Percentiles rank a stretch among this genome's conserved stretches.
Evolutionary conservation across 352 stramenopile genomes (phyloP).

Genomic region (Phytophthora vignae): DNA sequence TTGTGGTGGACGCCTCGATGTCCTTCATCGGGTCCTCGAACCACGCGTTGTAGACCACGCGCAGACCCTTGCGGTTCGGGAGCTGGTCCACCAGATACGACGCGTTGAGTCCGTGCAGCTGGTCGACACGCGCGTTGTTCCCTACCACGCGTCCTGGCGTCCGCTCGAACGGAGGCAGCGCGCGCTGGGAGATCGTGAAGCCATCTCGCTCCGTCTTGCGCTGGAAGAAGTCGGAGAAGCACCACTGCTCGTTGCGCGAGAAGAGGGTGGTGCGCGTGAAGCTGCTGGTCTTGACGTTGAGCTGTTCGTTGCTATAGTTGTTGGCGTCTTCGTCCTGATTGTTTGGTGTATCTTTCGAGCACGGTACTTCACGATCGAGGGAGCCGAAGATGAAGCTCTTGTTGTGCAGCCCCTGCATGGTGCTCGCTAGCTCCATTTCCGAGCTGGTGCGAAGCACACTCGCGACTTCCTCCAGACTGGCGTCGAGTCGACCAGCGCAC

Average conservation of each 20-base stretch:
- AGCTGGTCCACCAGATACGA: slow-evolving; percentile 47
- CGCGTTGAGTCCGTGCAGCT: slow-evolving; percentile 47
- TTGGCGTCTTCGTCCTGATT: slow-evolving; percentile 6
- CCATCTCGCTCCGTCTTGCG: slow-evolving; percentile 31
- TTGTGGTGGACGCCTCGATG: background rate
- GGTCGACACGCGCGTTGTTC: slow-evolving; percentile 39
- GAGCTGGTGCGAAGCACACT: slow-evolving; percentile 26
- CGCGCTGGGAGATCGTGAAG: slow-evolving; percentile 45
- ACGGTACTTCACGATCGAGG: slow-evolving; percentile 37
- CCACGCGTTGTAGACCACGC: slow-evolving; percentile 51
- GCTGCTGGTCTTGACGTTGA: slow-evolving; percentile 48
- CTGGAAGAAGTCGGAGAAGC: slow-evolving; percentile 46
- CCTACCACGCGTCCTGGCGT: slow-evolving; percentile 29
- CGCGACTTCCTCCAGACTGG: slow-evolving; percentile 42
- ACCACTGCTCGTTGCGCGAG: slow-evolving; percentile 47
- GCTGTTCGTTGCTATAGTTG: slow-evolving; percentile 20
- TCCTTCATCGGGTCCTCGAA: slow-evolving; percentile 21
- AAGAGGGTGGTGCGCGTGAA: slow-evolving; percentile 41
- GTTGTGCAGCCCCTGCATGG: slow-evolving; percentile 44
- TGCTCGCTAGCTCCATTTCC: slow-evolving; percentile 26
- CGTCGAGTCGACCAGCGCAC: slow-evolving; percentile 37
- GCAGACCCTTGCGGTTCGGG: slow-evolving; percentile 39
- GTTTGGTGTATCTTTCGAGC: slow-evolving; percentile 1
- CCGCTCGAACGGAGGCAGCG: slow-evolving; percentile 24
- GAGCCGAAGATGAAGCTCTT: slow-evolving; percentile 50